Evolutionary conservation across 1,139 yeast species (phyloP).

Genomic region (Hemisphaericaspora xylanilytica): DNA sequence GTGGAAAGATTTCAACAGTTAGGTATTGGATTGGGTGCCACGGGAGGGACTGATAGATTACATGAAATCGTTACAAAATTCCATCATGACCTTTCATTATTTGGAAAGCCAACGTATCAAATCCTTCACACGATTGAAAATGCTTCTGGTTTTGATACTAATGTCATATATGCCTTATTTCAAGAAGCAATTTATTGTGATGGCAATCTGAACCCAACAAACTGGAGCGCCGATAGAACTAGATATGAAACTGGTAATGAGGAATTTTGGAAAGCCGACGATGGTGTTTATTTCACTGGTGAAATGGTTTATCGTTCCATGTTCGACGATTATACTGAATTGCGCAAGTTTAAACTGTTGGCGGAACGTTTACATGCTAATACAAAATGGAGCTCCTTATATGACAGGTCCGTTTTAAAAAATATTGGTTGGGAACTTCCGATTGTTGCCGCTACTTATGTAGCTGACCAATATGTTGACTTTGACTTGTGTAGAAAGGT

Average conservation of each 20-base stretch:
- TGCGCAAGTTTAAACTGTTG: constrained; percentile 38
- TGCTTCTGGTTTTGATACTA: constrained; percentile 48
- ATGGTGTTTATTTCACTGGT: constrained; percentile 46
- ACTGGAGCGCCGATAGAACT: constrained; percentile 51
- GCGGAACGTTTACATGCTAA: constrained; percentile 43
- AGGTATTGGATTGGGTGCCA: constrained; percentile 49
- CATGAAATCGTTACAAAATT: constrained; percentile 44
- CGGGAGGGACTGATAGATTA: constrained; percentile 48
- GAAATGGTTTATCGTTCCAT: constrained; percentile 56
- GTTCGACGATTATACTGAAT: constrained; percentile 47
- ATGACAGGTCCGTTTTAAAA: constrained; percentile 32
- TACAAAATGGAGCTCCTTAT: constrained; percentile 42
- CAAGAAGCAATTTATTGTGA: constrained; percentile 59
- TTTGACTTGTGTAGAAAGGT: constrained; percentile 39
- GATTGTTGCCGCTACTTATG: constrained; percentile 51
- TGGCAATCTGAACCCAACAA: constrained; percentile 26
- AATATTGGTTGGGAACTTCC: constrained; percentile 40
- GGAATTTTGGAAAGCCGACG: constrained; percentile 22
- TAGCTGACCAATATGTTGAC: constrained; percentile 55
- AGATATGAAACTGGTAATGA: constrained; percentile 27
- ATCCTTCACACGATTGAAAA: constrained; percentile 32
- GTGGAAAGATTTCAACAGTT: constrained; percentile 53
- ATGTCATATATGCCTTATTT: constrained; percentile 51
- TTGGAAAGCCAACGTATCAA: constrained; percentile 35
- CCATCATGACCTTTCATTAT: constrained; percentile 32